Conservation (phyloP, 768 basidiomycete genomes). For the Cyclocybe cylindracea region DNA sequence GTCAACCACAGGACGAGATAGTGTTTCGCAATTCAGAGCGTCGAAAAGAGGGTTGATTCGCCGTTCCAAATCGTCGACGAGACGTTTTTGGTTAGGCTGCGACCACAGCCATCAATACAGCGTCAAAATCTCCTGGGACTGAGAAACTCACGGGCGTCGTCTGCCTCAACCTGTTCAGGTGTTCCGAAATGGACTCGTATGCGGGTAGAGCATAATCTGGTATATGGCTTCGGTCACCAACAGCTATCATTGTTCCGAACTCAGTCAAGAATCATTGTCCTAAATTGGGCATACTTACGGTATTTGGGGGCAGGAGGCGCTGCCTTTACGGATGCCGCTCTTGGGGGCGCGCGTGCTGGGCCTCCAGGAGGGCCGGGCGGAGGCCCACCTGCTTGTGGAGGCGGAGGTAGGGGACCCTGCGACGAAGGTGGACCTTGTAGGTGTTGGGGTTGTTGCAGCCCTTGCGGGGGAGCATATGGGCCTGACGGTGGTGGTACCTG, state of each 20-base stretch:
- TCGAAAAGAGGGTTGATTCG: slow-evolving; percentile 87
- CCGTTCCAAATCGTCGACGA: slow-evolving; percentile 85
- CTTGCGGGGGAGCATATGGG: slow-evolving; percentile 45
- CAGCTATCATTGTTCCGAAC: slow-evolving; percentile 55
- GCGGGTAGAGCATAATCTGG: slow-evolving; percentile 67
- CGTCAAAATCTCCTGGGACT: background rate
- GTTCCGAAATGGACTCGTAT: slow-evolving; percentile 63
- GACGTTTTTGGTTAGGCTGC: slow-evolving; percentile 80
- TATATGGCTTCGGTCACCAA: slow-evolving; percentile 92
- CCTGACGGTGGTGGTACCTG: slow-evolving; percentile 30
- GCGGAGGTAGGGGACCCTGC: slow-evolving; percentile 17
- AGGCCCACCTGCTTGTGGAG: slow-evolving; percentile 21
- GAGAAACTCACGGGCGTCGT: slow-evolving; percentile 63
- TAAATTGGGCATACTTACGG: slow-evolving; percentile 33
- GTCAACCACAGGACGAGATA: slow-evolving; percentile 70
- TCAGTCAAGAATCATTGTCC: slow-evolving; percentile 3
- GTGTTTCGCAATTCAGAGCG: slow-evolving; percentile 85
- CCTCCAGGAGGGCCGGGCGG: slow-evolving; percentile 32
- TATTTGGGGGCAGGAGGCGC: slow-evolving; percentile 40
- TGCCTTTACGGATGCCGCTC: slow-evolving; percentile 21
- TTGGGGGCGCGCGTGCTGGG: slow-evolving; percentile 22
- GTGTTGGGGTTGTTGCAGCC: slow-evolving; percentile 23
- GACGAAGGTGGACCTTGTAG: slow-evolving; percentile 23
- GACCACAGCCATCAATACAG: background rate
- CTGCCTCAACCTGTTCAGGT: slow-evolving; percentile 70